Percentiles rank a stretch among this genome's conserved stretches.
Evolutionary conservation across 495 filamentous ascomycete species (phyloP).

Genomic region (Baudoinia panamericana): DNA sequence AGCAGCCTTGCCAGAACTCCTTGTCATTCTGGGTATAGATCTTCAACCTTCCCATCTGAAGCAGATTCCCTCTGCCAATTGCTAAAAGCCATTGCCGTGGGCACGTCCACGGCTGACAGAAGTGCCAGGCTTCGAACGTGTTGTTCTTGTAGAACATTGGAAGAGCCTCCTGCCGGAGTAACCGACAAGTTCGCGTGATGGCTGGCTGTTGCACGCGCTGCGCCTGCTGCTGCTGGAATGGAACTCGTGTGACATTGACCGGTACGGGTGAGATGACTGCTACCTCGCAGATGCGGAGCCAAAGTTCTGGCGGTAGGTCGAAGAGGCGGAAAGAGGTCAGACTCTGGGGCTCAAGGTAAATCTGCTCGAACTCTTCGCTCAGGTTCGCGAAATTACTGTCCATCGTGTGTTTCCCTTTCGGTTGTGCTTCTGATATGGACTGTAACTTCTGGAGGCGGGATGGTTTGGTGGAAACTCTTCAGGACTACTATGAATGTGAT

Average conservation of each 20-base stretch:
- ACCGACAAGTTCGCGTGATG: neutral
- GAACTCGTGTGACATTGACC: neutral
- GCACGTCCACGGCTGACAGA: neutral
- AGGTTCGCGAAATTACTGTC: too few species aligned
- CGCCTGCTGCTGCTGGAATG: neutral
- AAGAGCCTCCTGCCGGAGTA: neutral
- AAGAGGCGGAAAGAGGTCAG: neutral
- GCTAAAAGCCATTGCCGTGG: neutral
- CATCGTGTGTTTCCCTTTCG: too few species aligned
- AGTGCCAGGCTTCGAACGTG: constrained; percentile 1
- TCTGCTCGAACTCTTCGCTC: neutral
- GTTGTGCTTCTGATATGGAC: too few species aligned
- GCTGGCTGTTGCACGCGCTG: neutral
- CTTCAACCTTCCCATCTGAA: neutral
- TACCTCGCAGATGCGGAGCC: neutral
- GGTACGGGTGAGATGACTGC: neutral
- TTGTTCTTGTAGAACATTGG: constrained; percentile 1
- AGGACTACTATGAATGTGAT: too few species aligned
- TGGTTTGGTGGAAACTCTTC: too few species aligned
- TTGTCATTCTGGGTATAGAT: neutral
- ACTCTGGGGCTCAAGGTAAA: neutral
- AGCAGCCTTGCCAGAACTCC: neutral
- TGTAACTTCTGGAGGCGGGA: too few species aligned
- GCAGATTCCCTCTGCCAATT: neutral
- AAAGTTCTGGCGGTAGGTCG: neutral